These are phyloP conservation scores for Ramularia collo-cygni DNA, from an alignment of 2,329 filamentous ascomycete species.

Conservation along the genomic window DNA sequence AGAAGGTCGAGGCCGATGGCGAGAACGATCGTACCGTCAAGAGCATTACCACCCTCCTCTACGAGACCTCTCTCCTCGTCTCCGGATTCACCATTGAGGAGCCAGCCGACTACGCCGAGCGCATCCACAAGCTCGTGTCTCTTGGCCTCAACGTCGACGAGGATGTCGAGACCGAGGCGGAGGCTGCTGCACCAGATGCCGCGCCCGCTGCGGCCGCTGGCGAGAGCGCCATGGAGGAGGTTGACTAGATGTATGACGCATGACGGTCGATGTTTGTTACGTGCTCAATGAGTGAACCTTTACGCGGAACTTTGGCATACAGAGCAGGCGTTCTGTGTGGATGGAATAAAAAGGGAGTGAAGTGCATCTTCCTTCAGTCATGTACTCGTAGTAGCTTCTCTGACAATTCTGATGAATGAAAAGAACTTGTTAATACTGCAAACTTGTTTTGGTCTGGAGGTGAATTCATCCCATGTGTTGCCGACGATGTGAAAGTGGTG, in stretches of 20 bases:
- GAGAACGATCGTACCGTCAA: conserved; percentile 99
- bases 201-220: conserved; percentile 58
- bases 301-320: too few species aligned
- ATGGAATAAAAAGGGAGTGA: too few species aligned
- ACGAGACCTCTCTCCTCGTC: conserved; percentile 96
- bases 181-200: conserved; percentile 52
- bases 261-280: conserved; percentile 3
- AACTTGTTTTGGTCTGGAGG: too few species aligned
- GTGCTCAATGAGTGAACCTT: too few species aligned
- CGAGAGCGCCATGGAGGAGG: conserved; percentile 99
- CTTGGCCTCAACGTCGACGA: conserved; percentile 97
- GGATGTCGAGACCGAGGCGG: conserved; percentile 64
- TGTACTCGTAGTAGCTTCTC: too few species aligned
- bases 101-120: conserved; percentile 94
- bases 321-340: too few species aligned
- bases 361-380: too few species aligned
- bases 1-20: conserved; percentile 95
- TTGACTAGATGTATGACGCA: conserved; percentile 65
- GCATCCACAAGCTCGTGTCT: conserved; percentile 99
- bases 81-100: conserved; percentile 99
- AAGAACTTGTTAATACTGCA: too few species aligned
- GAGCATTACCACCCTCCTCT: conserved; percentile 96
- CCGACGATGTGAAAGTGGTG: too few species aligned
- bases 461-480: too few species aligned
- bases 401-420: too few species aligned